Percentiles rank a stretch among this genome's conserved stretches.
phyloP scores from a whole-genome alignment of 1,284 basidiomycete species.

The Hortiboletus rubellus region DNA sequence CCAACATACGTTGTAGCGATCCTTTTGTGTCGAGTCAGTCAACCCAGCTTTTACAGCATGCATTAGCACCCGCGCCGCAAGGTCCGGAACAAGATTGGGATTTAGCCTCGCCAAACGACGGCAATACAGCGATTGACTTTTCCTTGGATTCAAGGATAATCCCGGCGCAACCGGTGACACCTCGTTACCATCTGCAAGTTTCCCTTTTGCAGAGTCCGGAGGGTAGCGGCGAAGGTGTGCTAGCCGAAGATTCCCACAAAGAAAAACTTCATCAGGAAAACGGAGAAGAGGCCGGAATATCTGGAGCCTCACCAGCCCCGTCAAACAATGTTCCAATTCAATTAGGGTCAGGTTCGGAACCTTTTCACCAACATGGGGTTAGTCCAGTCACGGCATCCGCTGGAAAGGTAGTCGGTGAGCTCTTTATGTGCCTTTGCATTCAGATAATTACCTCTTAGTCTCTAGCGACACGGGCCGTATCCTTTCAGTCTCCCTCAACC shows the following conservation, averaged over 20 bases:
- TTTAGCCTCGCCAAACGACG: slow-evolving; percentile 18
- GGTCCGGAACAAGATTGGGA: slow-evolving; percentile 15
- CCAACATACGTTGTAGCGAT: slow-evolving; percentile 24
- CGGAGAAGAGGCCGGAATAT: slow-evolving; percentile 4
- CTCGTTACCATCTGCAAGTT: slow-evolving; percentile 56
- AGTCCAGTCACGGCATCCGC: slow-evolving; percentile 29
- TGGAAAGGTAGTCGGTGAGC: slow-evolving; percentile 36
- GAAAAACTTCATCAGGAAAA: slow-evolving; percentile 39
- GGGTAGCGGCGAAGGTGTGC: slow-evolving; percentile 3
- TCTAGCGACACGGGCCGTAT: slow-evolving; percentile 30
- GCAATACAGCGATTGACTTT: slow-evolving; percentile 18
- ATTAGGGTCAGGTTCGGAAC: slow-evolving; percentile 23
- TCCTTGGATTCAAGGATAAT: slow-evolving; percentile 29
- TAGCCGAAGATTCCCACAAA: slow-evolving; percentile 48
- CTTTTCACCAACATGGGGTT: slow-evolving; percentile 27
- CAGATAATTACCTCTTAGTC: slow-evolving; percentile 29
- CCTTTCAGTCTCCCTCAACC: slow-evolving; percentile 32
- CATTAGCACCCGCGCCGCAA: slow-evolving; percentile 23
- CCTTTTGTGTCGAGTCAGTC: slow-evolving; percentile 24
- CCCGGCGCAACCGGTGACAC: slow-evolving; percentile 26
- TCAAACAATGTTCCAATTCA: slow-evolving; percentile 9
- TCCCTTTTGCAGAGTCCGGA: slow-evolving; percentile 44
- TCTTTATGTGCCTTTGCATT: slow-evolving; percentile 17
- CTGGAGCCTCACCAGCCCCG: slow-evolving; percentile 7
- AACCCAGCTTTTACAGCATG: slow-evolving; percentile 37